Percentiles rank a stretch among this genome's conserved stretches.
Conservation (phyloP, 1,284 basidiomycete genomes). For the Xerocomus nothofagi region DNA sequence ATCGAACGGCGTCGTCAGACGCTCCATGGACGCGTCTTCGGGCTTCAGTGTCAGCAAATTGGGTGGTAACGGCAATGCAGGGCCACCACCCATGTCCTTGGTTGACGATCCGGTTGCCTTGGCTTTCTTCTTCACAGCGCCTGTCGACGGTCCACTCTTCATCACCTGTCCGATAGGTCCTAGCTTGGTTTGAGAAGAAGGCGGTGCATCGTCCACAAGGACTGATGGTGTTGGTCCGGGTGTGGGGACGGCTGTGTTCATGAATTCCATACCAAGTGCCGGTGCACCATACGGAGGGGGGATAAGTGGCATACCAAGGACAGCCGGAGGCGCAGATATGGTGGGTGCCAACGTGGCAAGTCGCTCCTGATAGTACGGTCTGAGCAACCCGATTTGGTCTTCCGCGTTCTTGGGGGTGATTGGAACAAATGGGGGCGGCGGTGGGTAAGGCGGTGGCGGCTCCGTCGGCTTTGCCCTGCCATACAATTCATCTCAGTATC, state of each 20-base stretch:
- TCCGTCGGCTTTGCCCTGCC: conserved; percentile 63
- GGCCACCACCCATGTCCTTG: conserved; percentile 21
- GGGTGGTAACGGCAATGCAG: conserved; percentile 18
- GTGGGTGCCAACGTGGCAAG: conserved; percentile 44
- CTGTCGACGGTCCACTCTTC: conserved; percentile 35
- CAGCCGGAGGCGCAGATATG: conserved; percentile 6
- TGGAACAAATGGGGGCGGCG: conserved; percentile 77
- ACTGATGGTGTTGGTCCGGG: neutral
- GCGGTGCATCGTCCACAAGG: conserved; percentile 59
- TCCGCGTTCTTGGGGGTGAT: conserved; percentile 66
- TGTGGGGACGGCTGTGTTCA: neutral
- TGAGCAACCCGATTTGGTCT: conserved; percentile 84
- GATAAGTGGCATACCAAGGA: conserved; percentile 23
- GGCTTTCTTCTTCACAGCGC: conserved; percentile 47
- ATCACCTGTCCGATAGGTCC: conserved; percentile 74
- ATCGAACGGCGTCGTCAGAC: conserved; percentile 12
- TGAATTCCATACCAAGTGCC: neutral
- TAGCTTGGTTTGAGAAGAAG: conserved; percentile 60
- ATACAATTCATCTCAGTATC: conserved; percentile 7
- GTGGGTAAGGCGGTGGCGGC: conserved; percentile 83
- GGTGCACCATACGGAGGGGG: conserved; percentile 14
- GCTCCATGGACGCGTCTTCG: conserved; percentile 28
- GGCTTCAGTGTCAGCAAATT: conserved; percentile 28
- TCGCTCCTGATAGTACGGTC: conserved; percentile 69
- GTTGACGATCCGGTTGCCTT: conserved; percentile 20